Base-by-base conservation (phyloP, 2,329 filamentous ascomycete species). In the Diplocarpon rosae region DNA sequence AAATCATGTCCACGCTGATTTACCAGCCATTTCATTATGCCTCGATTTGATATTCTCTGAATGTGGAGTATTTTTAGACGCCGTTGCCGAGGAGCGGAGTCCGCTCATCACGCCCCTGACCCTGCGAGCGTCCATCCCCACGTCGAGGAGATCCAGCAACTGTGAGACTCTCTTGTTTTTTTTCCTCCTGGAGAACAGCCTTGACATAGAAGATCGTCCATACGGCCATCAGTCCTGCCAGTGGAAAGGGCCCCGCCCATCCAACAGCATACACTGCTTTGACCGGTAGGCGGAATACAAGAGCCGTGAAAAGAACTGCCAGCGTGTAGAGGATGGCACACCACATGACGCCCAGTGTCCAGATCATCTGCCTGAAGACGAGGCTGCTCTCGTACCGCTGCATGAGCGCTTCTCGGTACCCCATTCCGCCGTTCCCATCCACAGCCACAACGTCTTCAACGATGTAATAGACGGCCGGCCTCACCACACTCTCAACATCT, bases 381-480 rank as follows among this genome's bases (percentile, higher is more conserved):
- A 59, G 59, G 45, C 64, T 67, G 5, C 62, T 62, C 34, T 63
- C 56, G 51, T 68, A 69, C 14, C 67, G 57, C 12, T 62, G 62
- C 15, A 63, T 60, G 13, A 66, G 57, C 16, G 66, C 66, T 45
- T 68, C 64, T 30, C 67, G 61, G 37, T 62, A 69, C 1, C 62
- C 68, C 43, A 70, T 66, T 0, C 73, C 73, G 5, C 76, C 79
- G 5, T 69, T 72, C 15, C 77, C 80, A 56, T 83, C 80, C 31
- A 84, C 80, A 2, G 76, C 78, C 11, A 81, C 71, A n/a, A 82
- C 70, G 53, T 85, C 80, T 61, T 84, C 80, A 15, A 83, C 73
- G 20, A 83, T 69, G 42, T 79, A 80, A 53, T 80, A 79, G 2
- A 75, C 68, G 2, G 76, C 71, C 0, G 80, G 80, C 15, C 53